Evolutionary conservation across 2,329 filamentous ascomycete genomes (phyloP), one percentile per base, ranked within the genome.

Genomic region (Aspergillus caelatus): DNA sequence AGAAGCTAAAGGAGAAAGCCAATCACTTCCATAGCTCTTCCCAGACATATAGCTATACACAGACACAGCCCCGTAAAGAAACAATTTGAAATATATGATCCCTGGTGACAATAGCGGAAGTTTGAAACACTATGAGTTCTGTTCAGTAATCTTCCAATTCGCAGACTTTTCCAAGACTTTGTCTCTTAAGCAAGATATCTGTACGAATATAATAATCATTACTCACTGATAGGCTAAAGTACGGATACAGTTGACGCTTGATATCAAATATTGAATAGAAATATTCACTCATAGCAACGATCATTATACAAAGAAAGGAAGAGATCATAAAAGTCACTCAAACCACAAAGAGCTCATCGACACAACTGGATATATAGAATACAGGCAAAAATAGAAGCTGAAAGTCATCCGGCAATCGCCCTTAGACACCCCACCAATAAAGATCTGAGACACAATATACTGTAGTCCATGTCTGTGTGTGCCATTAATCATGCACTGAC

Each of bases 281-380:
- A n/a, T 52, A 52, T 52, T 11, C 11, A 52, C 48, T 52, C 28
- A 34, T 11, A 19, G 8, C 19, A 32, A 3, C 28, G 34, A 34
- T 52, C 48, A 32, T 52, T 32, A 52, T 52, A 52, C 48, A 52
- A 34, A 32, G 26, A 32, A 52, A 50, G 23, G 3, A 28, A 52
- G 2, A 23, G 48, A 21, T 26, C 45, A 16, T 48, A 23, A 7
- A 19, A 52, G 48, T 32, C 48, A 52, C 28, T 52, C 11, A 32
- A 52, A 10, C 19, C 26, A 52, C 48, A n/a, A 52, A 32, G 19
- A 32, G 9, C 28, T 16, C 48, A 12, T 52, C 28, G 28, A 12
- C 52, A 39, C n/a, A 39, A 26, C n/a, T 16, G 52, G 43, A 66
- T 59, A 63, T 56, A 52, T 21, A 58, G 7, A 64, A 59, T 52